A percentile compares a stretch with the other conserved stretches of the same genome.
Conservation (phyloP, 169 alveolate genomes). For the Plasmodium gonderi region DNA sequence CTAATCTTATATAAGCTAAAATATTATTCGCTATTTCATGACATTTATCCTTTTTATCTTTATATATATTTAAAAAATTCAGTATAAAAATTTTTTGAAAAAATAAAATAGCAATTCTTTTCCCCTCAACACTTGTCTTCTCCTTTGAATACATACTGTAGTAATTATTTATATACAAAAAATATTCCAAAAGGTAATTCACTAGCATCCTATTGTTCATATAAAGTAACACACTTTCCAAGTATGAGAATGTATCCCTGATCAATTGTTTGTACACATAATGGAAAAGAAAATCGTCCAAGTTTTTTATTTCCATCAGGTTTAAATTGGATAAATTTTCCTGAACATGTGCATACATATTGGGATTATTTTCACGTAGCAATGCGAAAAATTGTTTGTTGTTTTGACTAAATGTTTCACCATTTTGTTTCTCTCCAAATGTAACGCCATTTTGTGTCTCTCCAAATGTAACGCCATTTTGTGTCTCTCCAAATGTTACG, state of each 20-base stretch:
- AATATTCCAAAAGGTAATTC: constrained; percentile 3
- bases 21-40: neutral
- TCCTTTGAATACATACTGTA: neutral
- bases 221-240: constrained; percentile 11
- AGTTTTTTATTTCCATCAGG: neutral
- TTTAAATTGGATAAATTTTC: constrained; percentile 5
- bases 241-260: constrained; percentile 20
- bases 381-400: constrained; percentile 3
- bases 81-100: constrained; percentile 40
- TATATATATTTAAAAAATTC: constrained; percentile 40
- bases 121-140: neutral
- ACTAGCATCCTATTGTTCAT: neutral
- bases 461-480: neutral
- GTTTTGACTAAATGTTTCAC: constrained; percentile 1
- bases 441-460: neutral
- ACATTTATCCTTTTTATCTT: neutral
- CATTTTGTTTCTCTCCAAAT: neutral
- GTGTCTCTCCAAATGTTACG: neutral
- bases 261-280: constrained; percentile 42
- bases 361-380: constrained; percentile 15
- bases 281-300: constrained; percentile 43
- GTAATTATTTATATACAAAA: constrained; percentile 55
- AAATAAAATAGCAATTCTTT: constrained; percentile 12
- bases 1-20: constrained; percentile 2
- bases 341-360: constrained; percentile 50